Base-by-base conservation (phyloP, 2,329 filamentous ascomycete species). In the Peltaster fructicola region DNA sequence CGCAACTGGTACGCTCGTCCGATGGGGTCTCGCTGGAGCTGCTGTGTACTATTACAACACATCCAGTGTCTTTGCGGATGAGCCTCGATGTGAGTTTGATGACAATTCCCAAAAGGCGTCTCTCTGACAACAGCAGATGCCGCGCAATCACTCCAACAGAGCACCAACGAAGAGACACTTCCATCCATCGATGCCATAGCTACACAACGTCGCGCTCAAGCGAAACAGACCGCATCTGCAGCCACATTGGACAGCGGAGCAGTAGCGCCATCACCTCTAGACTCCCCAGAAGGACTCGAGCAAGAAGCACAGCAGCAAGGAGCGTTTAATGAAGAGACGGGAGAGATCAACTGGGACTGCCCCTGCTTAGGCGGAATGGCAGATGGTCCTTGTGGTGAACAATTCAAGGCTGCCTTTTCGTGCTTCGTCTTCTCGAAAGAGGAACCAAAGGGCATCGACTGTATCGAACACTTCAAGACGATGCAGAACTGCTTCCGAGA, bases 261-360 rank as follows among this genome's bases (percentile, higher is more conserved):
- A 2, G 34, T 33, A 23, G 22, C 24, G 15, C 8, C 15, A 12
- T 51, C 43, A 29, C 50, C 32, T 6, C 20, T 38, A 14, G 47
- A 47, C 23, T 47, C 54, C 5, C 53, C 67, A 16, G 59, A 61
- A 37, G 65, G 58, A 10, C 56, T 88, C 8, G 76, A 92, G 51
- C 69, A 80, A 31, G 82, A 93, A 52, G 82, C 81, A 5, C 67
- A 59, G 33, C 73, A 85, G 48, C 73, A 95, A 53, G 88, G 81
- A 28, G 88, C 88, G 1, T 98, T 95, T 60, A 91, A 98, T 54
- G 82, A 84, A 3, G 88, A 95, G 59, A 98, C 88, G 7, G 88
- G 88, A 40, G 88, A 98, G 65, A 98, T 98, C 57, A 98, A 98
- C 63, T 98, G 88, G 88, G 88, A 95, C 51, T 98, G 88, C 54